These are phyloP conservation scores for Wickerhamiella nectarea DNA, from an alignment of 805 yeast genomes.

Conservation along the genomic window DNA sequence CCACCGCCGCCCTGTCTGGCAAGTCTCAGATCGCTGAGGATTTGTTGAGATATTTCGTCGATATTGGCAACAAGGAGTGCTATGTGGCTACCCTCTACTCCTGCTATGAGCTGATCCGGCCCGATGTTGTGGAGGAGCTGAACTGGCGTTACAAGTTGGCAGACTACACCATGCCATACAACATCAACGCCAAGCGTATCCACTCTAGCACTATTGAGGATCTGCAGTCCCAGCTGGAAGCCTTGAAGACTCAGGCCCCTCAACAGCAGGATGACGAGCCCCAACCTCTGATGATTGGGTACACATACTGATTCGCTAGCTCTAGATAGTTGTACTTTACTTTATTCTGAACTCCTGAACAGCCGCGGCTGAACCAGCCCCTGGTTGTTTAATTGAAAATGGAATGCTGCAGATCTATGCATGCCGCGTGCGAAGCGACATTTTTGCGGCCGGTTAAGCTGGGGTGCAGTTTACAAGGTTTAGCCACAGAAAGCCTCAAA, in stretches of 20 bases:
- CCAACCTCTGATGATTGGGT: slow-evolving; percentile 49
- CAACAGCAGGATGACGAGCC: slow-evolving; percentile 40
- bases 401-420: too few relatives aligned
- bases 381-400: too few relatives aligned
- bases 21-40: slow-evolving; percentile 78
- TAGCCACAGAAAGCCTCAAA: too few relatives aligned
- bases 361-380: too few relatives aligned
- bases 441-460: too few relatives aligned
- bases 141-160: slow-evolving; percentile 79
- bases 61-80: slow-evolving; percentile 92
- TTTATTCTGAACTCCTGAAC: too few relatives aligned
- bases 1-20: slow-evolving; percentile 74
- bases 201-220: slow-evolving; percentile 52
- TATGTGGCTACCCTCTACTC: slow-evolving; percentile 79
- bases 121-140: slow-evolving; percentile 76
- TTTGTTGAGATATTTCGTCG: slow-evolving; percentile 79
- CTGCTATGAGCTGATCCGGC: slow-evolving; percentile 65
- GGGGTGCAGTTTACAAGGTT: too few relatives aligned
- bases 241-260: slow-evolving; percentile 43
- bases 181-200: slow-evolving; percentile 71
- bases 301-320: slow-evolving; percentile 17
- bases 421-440: too few relatives aligned
- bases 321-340: too few relatives aligned
- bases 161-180: slow-evolving; percentile 84
- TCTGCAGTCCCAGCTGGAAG: slow-evolving; percentile 56